phyloP scores from a whole-genome alignment of 108 stramenopile genomes.

The Nitzschia inconspicua region DNA sequence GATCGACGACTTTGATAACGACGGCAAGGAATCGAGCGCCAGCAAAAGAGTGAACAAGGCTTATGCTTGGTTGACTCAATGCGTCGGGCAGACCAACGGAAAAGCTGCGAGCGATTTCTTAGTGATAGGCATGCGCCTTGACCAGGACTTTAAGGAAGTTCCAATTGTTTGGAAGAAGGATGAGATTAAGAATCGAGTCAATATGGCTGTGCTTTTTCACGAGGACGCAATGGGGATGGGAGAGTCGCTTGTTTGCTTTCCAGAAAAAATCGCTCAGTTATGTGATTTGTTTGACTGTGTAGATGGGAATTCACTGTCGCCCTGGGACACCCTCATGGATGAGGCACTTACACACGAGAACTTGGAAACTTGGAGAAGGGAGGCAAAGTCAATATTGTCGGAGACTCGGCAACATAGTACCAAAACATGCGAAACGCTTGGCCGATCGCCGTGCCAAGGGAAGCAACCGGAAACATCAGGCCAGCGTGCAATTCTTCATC shows the following conservation, averaged over 20 bases:
- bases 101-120: not conserved
- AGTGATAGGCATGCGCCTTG: not conserved
- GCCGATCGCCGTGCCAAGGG: no score
- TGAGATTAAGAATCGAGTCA: not conserved
- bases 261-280: constrained; percentile 42
- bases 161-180: not conserved
- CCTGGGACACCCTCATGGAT: constrained; percentile 40
- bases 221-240: constrained; percentile 36
- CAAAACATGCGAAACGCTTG: no score
- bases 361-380: constrained; percentile 10
- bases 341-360: constrained; percentile 28
- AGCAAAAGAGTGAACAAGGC: constrained; percentile 11
- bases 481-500: not conserved
- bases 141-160: not conserved
- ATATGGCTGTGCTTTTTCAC: constrained; percentile 53
- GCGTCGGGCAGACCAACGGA: not conserved
- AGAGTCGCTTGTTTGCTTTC: constrained; percentile 61
- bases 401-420: no score
- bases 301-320: constrained; percentile 36
- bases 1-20: constrained; percentile 5
- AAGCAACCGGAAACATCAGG: not conserved
- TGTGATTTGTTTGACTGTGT: constrained; percentile 56
- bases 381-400: not conserved
- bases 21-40: constrained; percentile 10
- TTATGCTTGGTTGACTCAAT: constrained; percentile 6